Evolutionary conservation across 192 early-diverging fungal genomes (phyloP).

Genomic region (Diversispora epigaea): DNA sequence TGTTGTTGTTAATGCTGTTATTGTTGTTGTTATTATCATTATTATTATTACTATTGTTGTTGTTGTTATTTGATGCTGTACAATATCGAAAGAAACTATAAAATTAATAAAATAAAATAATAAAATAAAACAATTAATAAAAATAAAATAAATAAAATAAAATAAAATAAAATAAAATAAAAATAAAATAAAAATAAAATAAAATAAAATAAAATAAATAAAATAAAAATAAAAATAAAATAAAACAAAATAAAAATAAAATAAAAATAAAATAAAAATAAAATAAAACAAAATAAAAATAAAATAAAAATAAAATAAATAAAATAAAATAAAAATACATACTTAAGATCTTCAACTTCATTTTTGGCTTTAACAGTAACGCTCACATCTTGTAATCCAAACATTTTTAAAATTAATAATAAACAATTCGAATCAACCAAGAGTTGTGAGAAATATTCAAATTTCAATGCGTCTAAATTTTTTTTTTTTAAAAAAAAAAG

Average conservation of each 20-base stretch:
- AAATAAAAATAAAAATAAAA: neutral
- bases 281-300: too few relatives aligned
- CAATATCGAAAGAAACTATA: slow-evolving; percentile 35
- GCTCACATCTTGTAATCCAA: slow-evolving; percentile 68
- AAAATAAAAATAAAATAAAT: neutral
- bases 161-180: too few relatives aligned
- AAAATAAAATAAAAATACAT: slow-evolving; percentile 29
- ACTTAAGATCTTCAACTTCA: slow-evolving; percentile 52
- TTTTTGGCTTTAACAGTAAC: slow-evolving; percentile 49
- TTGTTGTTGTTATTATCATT: slow-evolving; percentile 26
- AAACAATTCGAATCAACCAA: slow-evolving; percentile 81
- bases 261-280: too few relatives aligned
- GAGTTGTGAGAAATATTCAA: slow-evolving; percentile 75
- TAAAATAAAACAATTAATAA: neutral
- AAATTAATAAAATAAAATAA: slow-evolving; percentile 1
- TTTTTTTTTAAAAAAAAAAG: neutral
- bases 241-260: neutral
- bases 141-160: neutral
- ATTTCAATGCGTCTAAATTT: slow-evolving; percentile 63
- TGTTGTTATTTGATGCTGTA: neutral
- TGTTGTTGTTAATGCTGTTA: neutral
- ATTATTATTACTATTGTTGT: slow-evolving; percentile 14
- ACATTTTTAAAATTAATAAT: slow-evolving; percentile 79
- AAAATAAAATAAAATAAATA: too few relatives aligned
- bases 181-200: too few relatives aligned